Evolutionary conservation across 805 yeast genomes (phyloP).

Genomic region (Candida hungchunana): DNA sequence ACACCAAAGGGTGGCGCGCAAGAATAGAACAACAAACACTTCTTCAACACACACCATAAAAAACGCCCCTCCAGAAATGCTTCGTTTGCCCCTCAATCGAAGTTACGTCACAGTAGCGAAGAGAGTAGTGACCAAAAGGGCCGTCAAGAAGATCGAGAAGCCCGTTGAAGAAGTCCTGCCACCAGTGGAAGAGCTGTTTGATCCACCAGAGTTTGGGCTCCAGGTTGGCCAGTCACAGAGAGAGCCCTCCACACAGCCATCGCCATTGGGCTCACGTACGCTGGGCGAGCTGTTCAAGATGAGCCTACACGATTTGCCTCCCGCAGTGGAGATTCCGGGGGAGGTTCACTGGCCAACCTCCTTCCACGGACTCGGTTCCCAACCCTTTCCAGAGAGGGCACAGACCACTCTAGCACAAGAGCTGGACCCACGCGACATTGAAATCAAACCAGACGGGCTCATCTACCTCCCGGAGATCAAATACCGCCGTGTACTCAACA

Average conservation of each 20-base stretch:
- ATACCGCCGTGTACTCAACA: conserved; percentile 82
- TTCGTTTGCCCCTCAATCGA: too few species aligned
- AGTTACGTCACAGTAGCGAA: too few species aligned
- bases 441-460: conserved; percentile 93
- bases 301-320: conserved; percentile 18
- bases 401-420: conserved; percentile 59
- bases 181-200: conserved; percentile 13
- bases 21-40: too few species aligned
- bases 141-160: too few species aligned
- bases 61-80: too few species aligned
- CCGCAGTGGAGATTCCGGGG: background rate
- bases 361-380: conserved; percentile 78
- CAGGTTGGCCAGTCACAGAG: conserved; percentile 23
- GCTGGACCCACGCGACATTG: conserved; percentile 70
- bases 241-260: background rate
- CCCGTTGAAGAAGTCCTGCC: too few species aligned
- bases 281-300: conserved; percentile 18
- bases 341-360: conserved; percentile 77
- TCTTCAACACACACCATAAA: too few species aligned
- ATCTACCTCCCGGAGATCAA: conserved; percentile 92
- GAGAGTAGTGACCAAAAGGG: too few species aligned
- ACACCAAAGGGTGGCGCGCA: too few species aligned
- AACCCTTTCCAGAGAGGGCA: conserved; percentile 63
- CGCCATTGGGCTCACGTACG: conserved; percentile 16
- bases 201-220: conserved; percentile 23